Evolutionary conservation across 352 stramenopile genomes (phyloP).

Genomic region (Phytophthora citricola): DNA sequence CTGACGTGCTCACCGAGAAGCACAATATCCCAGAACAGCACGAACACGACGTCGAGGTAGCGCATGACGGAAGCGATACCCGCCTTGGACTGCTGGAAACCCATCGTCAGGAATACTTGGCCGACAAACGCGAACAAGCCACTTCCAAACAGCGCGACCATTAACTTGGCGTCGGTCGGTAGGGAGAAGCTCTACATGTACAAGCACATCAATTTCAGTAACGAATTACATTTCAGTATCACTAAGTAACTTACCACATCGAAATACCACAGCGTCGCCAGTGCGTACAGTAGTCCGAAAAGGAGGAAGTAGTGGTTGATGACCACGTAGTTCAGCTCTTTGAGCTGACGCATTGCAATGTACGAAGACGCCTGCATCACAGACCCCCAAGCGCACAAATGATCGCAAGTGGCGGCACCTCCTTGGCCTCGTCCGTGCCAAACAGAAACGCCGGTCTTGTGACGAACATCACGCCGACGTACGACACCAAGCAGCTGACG

Average conservation of each 20-base stretch:
- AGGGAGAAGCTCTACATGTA: conserved; percentile 47
- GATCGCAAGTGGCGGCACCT: conserved; percentile 39
- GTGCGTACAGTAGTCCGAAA: conserved; percentile 38
- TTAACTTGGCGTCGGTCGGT: conserved; percentile 40
- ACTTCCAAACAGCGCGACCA: conserved; percentile 49
- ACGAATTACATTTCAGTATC: not conserved
- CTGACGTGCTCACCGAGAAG: conserved; percentile 64
- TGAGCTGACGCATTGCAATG: conserved; percentile 63
- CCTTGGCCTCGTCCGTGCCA: conserved; percentile 14
- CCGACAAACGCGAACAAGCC: conserved; percentile 66
- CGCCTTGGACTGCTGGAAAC: conserved; percentile 80
- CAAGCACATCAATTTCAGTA: not conserved
- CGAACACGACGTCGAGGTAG: conserved; percentile 78
- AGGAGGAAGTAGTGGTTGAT: conserved; percentile 53
- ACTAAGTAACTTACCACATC: conserved; percentile 33
- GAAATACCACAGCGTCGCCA: conserved; percentile 39
- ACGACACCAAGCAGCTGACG: conserved; percentile 54
- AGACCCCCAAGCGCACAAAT: conserved; percentile 49
- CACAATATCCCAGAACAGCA: conserved; percentile 69
- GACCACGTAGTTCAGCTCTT: conserved; percentile 42
- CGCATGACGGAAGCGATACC: conserved; percentile 81
- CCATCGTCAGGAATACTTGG: conserved; percentile 72
- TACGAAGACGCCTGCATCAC: conserved; percentile 58
- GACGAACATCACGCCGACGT: conserved; percentile 70
- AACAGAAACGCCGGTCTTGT: conserved; percentile 66